Evolutionary conservation across 768 basidiomycete species (phyloP).

Genomic region (Lepiota venenata): DNA sequence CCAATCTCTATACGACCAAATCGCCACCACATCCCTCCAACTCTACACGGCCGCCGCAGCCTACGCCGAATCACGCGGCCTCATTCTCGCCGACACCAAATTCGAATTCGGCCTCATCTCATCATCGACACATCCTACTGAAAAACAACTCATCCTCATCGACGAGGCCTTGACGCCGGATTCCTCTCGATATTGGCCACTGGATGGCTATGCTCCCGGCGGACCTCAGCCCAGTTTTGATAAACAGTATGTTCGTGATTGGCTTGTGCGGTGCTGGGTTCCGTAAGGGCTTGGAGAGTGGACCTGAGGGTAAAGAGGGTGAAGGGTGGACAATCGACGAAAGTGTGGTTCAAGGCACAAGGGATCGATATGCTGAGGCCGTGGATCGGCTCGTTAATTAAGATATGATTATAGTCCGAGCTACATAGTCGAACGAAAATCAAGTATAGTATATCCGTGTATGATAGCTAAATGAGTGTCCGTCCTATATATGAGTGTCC

Average conservation of each 20-base stretch:
- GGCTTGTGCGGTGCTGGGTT: conserved; percentile 76
- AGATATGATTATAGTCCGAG: neutral
- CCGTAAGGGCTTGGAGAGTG: conserved; percentile 73
- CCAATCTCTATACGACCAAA: conserved; percentile 52
- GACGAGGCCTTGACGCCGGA: conserved; percentile 98
- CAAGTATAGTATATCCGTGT: too few species aligned
- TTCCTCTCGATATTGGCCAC: conserved; percentile 96
- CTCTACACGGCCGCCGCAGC: conserved; percentile 74
- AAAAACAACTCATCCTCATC: conserved; percentile 71
- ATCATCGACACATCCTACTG: conserved; percentile 14
- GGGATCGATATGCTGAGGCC: conserved; percentile 76
- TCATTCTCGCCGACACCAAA: conserved; percentile 97
- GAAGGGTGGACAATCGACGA: conserved; percentile 80
- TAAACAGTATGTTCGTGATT: conserved; percentile 94
- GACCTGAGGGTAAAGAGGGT: conserved; percentile 59
- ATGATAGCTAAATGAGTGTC: too few species aligned
- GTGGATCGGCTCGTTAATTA: conserved; percentile 49
- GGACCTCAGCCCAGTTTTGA: conserved; percentile 87
- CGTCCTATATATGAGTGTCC: too few species aligned
- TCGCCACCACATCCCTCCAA: conserved; percentile 58
- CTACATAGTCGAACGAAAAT: neutral
- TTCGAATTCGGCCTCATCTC: conserved; percentile 92
- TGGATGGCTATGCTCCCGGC: conserved; percentile 68
- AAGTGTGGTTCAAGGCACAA: conserved; percentile 74
- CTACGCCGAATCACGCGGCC: conserved; percentile 68